Evolutionary conservation across 2,329 filamentous ascomycete genomes (phyloP).

Genomic region (Rhinocladiella similis): DNA sequence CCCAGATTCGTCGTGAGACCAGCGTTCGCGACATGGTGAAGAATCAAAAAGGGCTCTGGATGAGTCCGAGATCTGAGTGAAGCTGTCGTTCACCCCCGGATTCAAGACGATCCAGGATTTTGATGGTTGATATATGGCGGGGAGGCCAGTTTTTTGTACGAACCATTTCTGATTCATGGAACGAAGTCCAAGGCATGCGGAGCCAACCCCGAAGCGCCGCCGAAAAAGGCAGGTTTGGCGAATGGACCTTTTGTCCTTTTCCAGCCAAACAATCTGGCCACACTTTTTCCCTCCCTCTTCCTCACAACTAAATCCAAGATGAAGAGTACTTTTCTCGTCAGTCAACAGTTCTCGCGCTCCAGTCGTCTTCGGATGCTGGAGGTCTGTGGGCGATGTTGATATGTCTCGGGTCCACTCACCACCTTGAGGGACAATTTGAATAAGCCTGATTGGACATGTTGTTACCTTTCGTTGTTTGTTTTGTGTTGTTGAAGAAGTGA

Average conservation of each 20-base stretch:
- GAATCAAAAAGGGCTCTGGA: background rate
- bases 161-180: conserved; percentile 6
- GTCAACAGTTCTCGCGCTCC: conserved; percentile 28
- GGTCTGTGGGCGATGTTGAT: conserved; percentile 33
- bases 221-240: conserved; percentile 13
- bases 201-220: background rate
- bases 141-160: background rate
- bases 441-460: conserved; percentile 30
- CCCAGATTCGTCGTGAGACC: conserved; percentile 16
- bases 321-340: conserved; percentile 28
- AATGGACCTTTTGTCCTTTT: conserved; percentile 2
- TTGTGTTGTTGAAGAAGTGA: background rate
- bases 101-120: no score
- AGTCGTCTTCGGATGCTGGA: conserved; percentile 11
- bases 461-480: conserved; percentile 8
- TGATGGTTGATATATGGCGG: no score
- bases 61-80: background rate
- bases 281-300: conserved; percentile 16
- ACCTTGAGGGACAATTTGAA: conserved; percentile 31
- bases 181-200: conserved; percentile 25
- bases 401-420: conserved; percentile 32
- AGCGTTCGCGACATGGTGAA: conserved; percentile 17
- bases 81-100: background rate
- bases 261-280: conserved; percentile 1
- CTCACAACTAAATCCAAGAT: conserved; percentile 34